Evolutionary conservation across 2,329 filamentous ascomycete species (phyloP).

Genomic region (Alternaria gansuensis): DNA sequence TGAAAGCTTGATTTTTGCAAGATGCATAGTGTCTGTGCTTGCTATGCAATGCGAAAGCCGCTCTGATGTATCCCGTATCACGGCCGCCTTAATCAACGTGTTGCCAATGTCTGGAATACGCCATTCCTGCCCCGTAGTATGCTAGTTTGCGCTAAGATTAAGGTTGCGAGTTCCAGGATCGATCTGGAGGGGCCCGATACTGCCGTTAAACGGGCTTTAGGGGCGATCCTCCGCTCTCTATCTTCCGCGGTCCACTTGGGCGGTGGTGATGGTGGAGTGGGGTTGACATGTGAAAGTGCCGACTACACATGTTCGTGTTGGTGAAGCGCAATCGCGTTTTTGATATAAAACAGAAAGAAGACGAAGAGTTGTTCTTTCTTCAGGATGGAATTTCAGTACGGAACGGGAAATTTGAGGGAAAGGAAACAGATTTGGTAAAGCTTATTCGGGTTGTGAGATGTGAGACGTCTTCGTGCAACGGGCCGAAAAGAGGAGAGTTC

Average conservation of each 20-base stretch:
- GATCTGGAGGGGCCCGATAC: constrained; percentile 6
- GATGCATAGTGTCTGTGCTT: not conserved
- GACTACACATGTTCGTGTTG: constrained; percentile 18
- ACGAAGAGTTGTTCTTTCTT: not conserved
- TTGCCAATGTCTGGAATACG: not conserved
- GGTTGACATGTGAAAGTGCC: constrained; percentile 39
- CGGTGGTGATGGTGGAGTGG: constrained; percentile 9
- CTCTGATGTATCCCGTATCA: not conserved
- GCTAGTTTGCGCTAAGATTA: constrained; percentile 6
- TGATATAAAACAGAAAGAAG: not conserved
- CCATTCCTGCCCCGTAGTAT: not conserved
- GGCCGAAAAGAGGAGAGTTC: not conserved
- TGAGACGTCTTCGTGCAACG: constrained; percentile 2
- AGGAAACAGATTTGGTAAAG: not conserved
- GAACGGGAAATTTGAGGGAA: not conserved
- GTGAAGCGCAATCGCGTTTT: not conserved
- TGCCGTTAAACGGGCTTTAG: constrained; percentile 22
- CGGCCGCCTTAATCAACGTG: not conserved
- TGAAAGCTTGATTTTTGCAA: not conserved
- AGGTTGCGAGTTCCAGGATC: constrained; percentile 2
- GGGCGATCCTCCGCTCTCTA: constrained; percentile 26
- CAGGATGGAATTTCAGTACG: not conserved
- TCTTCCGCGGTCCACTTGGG: constrained; percentile 22
- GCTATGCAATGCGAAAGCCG: not conserved
- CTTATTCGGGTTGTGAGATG: not conserved